Percentiles rank a stretch among this genome's conserved stretches.
Conservation (phyloP, 2,329 filamentous ascomycete genomes). For the Sphaerulina musiva region DNA sequence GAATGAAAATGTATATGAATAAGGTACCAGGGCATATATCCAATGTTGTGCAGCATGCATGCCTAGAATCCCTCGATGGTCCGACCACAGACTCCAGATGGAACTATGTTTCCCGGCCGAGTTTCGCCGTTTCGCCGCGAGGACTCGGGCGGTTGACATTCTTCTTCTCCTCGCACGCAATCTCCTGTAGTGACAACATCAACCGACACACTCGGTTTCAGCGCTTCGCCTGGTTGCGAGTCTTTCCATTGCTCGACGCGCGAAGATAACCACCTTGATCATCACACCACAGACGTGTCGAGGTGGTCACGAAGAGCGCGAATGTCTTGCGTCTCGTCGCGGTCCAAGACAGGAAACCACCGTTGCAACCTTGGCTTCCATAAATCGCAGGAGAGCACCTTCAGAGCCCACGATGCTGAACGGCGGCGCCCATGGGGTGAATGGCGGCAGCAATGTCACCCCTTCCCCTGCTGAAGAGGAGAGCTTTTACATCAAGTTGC, state of each 20-base stretch:
- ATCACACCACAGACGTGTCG: constrained; percentile 11
- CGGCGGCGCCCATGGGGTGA: constrained; percentile 14
- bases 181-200: neutral
- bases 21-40: neutral
- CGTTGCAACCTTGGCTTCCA: too few relatives aligned
- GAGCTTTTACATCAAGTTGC: constrained; percentile 63
- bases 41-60: neutral
- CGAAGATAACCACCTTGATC: neutral
- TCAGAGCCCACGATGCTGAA: constrained; percentile 1
- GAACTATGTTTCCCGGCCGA: neutral
- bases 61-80: constrained; percentile 2
- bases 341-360: too few relatives aligned
- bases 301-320: too few relatives aligned
- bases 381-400: too few relatives aligned
- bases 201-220: constrained; percentile 2
- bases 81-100: neutral
- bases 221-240: neutral
- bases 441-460: constrained; percentile 12
- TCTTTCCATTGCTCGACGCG: neutral
- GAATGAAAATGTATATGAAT: neutral
- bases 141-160: neutral
- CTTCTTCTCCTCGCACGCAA: neutral
- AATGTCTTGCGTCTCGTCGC: too few relatives aligned
- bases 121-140: too few relatives aligned
- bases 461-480: constrained; percentile 29